Evolutionary conservation across 257 asterid species (phyloP), one percentile per base, ranked within the genome.

Genomic region (Petrea volubilis): DNA sequence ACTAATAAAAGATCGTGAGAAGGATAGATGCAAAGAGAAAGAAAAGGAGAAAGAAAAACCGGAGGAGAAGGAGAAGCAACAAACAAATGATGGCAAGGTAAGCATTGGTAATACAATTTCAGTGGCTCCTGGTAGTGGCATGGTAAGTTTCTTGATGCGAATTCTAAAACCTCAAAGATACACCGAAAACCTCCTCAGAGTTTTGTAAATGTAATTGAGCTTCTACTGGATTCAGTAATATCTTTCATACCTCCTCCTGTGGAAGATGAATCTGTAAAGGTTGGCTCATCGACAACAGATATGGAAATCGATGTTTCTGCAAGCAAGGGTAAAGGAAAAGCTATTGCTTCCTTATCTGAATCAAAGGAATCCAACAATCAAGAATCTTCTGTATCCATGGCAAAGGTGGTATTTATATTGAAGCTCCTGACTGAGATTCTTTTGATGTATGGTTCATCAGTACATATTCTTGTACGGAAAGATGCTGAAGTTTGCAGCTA

Each of bases 251-350:
- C 95, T 75, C 86, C 91, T 56, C 49, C 74, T 41, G 43, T 65
- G 67, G 92, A 81, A 78, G 88, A 84, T 74, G 97, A 87, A 72
- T 76, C 81, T 21, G 52, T 61, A n/a, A 86, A 76, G 77, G 87
- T 75, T 73, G 77, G 78, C 70, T 77, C 83, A 43, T 75, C 82
- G 8, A 74, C 86, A 60, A 81, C 80, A 11, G 95, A 86, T 73
- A 93, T 93, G 97, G 98, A n/a, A 93, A 86, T 90, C 73, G 98
- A 93, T 80, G 77, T 71, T 73, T 84, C 93, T 60, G 86, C 79
- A 8, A 72, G 63, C 77, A 93, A 93, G 80, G 97, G 89, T 62
- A 93, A n/a, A 81, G 98, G 98, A 64, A 93, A 93, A 77, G 92
- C 88, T 36, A 61, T 90, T 15, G 90, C 77, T 58, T 76, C 95